Evolutionary conservation across 2,329 filamentous ascomycete species (phyloP), one percentile per base, ranked within the genome.

Genomic region (Chrysosporium queenslandicum): DNA sequence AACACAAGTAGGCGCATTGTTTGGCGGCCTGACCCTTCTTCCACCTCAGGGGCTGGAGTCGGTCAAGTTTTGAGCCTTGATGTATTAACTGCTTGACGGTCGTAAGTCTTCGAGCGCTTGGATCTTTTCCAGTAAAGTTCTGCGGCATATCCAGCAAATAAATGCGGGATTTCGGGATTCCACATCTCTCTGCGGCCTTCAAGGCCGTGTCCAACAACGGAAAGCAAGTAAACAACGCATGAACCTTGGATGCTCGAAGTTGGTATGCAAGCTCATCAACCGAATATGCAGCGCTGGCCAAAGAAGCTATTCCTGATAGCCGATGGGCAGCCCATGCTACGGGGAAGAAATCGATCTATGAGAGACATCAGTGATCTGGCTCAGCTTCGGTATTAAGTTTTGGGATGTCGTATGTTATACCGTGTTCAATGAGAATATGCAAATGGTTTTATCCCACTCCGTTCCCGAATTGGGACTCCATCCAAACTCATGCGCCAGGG

Each of bases 401-500:
- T 37, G 3, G 9, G 1, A 23, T 46, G 58, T 39, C n/a, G 12
- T n/a, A 42, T 46, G n/a, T 8, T 76, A 57, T 64, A 83, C 81
- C 27, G 82, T 84, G 64, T 87, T 87, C 54, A 85, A 66, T 2
- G 81, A 79, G 68, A 82, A 87, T n/a, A 86, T 70, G 4, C 73
- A 79, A 47, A 85, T 72, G 36, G 86, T 82, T 63, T 85, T 84
- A 60, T 87, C 83, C 82, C 82, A 87, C 61, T 85, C 81, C 0
- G 78, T 77, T 25, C 80, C 82, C 52, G 78, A 65, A 57, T 82
- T 79, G 14, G 80, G 77, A 52, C 74, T 64, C 72, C 83, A 85
- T 32, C 77, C 78, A 53, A 86, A 74, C 53, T 82, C 77, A 62
- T 82, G 77, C 46, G 75, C 73, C 27, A 87, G 67, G 18, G 77